Evolutionary conservation across 495 filamentous ascomycete genomes (phyloP).

Genomic region (Aspergillus cavernicola): DNA sequence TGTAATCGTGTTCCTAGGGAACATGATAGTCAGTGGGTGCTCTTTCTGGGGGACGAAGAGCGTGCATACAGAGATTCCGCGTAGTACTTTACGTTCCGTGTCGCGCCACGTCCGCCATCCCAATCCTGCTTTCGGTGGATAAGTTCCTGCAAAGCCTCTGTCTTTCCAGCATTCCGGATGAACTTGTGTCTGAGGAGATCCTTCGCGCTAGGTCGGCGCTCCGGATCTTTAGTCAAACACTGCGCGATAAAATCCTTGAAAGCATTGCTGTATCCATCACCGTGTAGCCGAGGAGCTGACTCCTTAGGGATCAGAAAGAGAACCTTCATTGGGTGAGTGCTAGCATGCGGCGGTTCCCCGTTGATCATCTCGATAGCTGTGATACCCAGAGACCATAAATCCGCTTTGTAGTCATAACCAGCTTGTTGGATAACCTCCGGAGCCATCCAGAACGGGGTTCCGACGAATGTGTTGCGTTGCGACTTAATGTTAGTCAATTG

Average conservation of each 20-base stretch:
- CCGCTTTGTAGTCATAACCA: slow-evolving; percentile 95
- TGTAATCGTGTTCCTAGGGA: slow-evolving; percentile 57
- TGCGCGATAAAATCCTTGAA: slow-evolving; percentile 92
- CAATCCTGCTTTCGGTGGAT: slow-evolving; percentile 79
- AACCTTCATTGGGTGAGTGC: slow-evolving; percentile 96
- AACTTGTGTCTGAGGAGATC: slow-evolving; percentile 91
- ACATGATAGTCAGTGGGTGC: slow-evolving; percentile 15
- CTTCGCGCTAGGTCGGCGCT: slow-evolving; percentile 76
- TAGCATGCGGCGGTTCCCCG: slow-evolving; percentile 88
- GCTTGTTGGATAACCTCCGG: slow-evolving; percentile 97
- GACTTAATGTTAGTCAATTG: slow-evolving; percentile 98
- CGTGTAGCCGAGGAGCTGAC: slow-evolving; percentile 79
- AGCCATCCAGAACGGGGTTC: slow-evolving; percentile 99
- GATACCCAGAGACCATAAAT: slow-evolving; percentile 97
- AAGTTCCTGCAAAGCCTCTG: slow-evolving; percentile 80
- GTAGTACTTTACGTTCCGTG: slow-evolving; percentile 71
- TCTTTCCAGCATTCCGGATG: slow-evolving; percentile 77
- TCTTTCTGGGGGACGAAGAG: neutral
- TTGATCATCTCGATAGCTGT: slow-evolving; percentile 91
- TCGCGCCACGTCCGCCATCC: slow-evolving; percentile 60
- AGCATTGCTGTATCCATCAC: slow-evolving; percentile 75
- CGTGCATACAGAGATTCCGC: slow-evolving; percentile 74
- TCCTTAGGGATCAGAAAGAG: slow-evolving; percentile 96
- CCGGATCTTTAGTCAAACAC: slow-evolving; percentile 87
- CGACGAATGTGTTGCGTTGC: slow-evolving; percentile 97